These are phyloP conservation scores for Fremontodendron californicum DNA, from an alignment of 345 rosid genomes.

Conservation along the genomic window DNA sequence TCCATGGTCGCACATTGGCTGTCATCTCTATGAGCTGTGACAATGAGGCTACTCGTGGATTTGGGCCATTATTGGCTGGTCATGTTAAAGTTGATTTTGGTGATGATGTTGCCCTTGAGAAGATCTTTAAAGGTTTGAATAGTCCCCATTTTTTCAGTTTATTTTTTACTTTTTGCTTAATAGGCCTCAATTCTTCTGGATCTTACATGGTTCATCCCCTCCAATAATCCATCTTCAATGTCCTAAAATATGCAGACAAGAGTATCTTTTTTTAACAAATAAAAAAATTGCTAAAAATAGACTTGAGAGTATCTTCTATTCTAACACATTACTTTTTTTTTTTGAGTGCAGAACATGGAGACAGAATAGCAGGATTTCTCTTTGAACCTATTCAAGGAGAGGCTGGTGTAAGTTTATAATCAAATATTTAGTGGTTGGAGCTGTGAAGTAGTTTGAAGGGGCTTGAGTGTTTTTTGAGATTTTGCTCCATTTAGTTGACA, in stretches of 20 bases:
- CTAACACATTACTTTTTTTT: not conserved
- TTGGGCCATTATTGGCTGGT: constrained; percentile 88
- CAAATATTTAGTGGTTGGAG: not conserved
- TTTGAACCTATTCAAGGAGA: constrained; percentile 99
- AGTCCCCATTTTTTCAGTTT: not conserved
- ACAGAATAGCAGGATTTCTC: constrained; percentile 82
- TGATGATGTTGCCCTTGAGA: constrained; percentile 65
- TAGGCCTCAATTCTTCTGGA: not conserved
- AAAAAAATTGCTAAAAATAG: not conserved
- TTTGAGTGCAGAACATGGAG: constrained; percentile 61
- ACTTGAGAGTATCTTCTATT: not conserved
- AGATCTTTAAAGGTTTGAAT: constrained; percentile 59
- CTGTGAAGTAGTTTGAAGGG: not conserved
- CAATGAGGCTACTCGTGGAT: constrained; percentile 91
- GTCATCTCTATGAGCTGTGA: constrained; percentile 98
- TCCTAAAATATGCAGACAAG: not conserved
- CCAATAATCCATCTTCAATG: not conserved
- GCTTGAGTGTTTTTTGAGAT: not conserved
- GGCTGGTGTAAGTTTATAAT: constrained; percentile 73
- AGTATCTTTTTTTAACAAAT: not conserved
- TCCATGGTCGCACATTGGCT: constrained; percentile 95
- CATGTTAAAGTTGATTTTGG: constrained; percentile 96
- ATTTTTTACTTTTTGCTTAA: not conserved
- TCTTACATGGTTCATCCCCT: not conserved
- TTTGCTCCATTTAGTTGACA: not conserved